Conservation (phyloP, 2,329 filamentous ascomycete genomes). For the Paecilomyces dactylethromorphus region DNA sequence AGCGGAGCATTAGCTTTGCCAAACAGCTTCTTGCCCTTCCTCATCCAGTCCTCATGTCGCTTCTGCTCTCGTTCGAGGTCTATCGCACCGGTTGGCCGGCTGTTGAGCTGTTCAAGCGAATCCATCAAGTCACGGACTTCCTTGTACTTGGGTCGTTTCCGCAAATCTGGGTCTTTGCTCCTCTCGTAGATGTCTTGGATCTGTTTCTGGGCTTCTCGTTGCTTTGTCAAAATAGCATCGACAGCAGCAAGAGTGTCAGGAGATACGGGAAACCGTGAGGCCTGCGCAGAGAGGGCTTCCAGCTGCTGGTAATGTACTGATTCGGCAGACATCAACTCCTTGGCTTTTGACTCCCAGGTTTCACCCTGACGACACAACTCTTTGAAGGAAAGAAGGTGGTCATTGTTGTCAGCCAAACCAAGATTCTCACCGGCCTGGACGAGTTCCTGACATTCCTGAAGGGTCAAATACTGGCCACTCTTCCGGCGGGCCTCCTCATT, state of each 20-base stretch:
- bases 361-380: constrained; percentile 72
- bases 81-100: constrained; percentile 81
- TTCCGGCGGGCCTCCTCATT: constrained; percentile 67
- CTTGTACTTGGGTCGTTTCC: constrained; percentile 74
- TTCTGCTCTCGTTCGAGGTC: constrained; percentile 93
- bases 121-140: constrained; percentile 90
- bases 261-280: constrained; percentile 71
- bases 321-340: constrained; percentile 87
- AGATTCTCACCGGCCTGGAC: constrained; percentile 72
- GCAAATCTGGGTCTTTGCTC: constrained; percentile 67
- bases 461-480: constrained; percentile 60
- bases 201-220: constrained; percentile 85
- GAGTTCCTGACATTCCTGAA: constrained; percentile 72
- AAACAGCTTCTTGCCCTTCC: constrained; percentile 93
- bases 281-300: constrained; percentile 82
- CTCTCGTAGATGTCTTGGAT: constrained; percentile 76
- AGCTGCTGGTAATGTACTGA: constrained; percentile 90
- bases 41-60: constrained; percentile 98
- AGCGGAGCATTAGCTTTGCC: constrained; percentile 96
- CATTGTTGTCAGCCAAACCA: constrained; percentile 71
- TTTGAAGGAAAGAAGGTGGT: constrained; percentile 67
- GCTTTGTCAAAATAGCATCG: constrained; percentile 89
- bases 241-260: constrained; percentile 72
- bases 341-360: constrained; percentile 87
- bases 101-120: constrained; percentile 79